Base-by-base conservation (phyloP, 2,329 filamentous ascomycete species). In the Stachybotrys chlorohalonatus region DNA sequence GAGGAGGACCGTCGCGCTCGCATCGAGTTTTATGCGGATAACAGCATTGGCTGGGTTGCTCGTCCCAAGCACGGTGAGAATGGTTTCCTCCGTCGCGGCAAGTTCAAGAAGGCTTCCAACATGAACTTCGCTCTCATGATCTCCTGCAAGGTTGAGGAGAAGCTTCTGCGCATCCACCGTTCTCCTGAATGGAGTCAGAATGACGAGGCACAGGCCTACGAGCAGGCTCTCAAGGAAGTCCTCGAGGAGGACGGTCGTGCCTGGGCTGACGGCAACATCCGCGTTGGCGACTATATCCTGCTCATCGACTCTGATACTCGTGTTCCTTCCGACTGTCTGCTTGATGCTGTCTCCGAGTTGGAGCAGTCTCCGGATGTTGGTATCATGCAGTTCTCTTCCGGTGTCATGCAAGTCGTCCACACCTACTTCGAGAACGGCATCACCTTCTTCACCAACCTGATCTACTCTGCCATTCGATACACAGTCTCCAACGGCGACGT, bases 201-300 rank as follows among this genome's bases (percentile, higher is more conserved):
- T 49, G 83, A 89, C 56, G 87, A 90, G 67, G 80, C 81, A 7
- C 71, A 76, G 56, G 84, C 83, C 1, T 90, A 90, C 64, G 80
- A 85, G 67, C 70, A 76, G 63, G 78, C 82, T 56, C 77, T 92
- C 47, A 79, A 82, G 60, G 80, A 86, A 56, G 81, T 86, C 16
- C 76, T 92, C 45, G 79, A 84, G 50, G 82, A 85, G 51, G 78
- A 88, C 55, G 83, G 84, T 16, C 82, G 85, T 31, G 87, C 87
- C 31, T 89, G 86, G 87, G 89, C 89, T 16, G 89, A 90, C 65
- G 90, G 90, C 58, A 91, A 94, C 69, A 86, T 95, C 61, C 88
- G 90, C 52, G 76, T 95, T 24, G 90, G 90, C 54, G 90, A 95
- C 70, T 92, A 91, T 69, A 89, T 92, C 56, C 64, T 72, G 11